A percentile compares a stretch with the other conserved stretches of the same genome.
phyloP scores from a whole-genome alignment of 345 rosid genomes.

The Physaria fendleri region DNA sequence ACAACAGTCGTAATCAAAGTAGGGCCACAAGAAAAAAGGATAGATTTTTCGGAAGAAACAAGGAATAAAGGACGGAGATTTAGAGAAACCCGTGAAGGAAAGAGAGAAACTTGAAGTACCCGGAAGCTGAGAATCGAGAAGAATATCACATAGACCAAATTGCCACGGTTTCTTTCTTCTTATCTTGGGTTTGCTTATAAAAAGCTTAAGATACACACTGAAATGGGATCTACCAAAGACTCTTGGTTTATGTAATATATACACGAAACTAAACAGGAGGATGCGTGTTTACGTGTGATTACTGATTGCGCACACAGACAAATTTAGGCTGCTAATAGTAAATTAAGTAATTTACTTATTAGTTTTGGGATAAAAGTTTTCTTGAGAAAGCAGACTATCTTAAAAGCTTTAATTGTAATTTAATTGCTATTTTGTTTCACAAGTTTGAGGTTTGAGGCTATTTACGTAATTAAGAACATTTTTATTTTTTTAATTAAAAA shows the following conservation, averaged over 20 bases:
- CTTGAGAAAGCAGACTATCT: neutral
- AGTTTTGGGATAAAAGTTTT: neutral
- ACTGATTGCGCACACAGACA: slow-evolving; percentile 28
- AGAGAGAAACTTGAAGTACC: slow-evolving; percentile 31
- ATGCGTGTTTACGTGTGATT: slow-evolving; percentile 19
- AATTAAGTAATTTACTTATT: neutral
- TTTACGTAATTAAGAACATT: no score
- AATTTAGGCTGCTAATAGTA: slow-evolving; percentile 19
- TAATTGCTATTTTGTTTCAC: slow-evolving; percentile 7
- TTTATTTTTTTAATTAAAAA: no score
- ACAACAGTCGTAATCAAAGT: neutral
- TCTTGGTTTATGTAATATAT: neutral
- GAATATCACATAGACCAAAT: slow-evolving; percentile 4
- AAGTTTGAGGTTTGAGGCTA: neutral
- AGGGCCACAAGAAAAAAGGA: neutral
- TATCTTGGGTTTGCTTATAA: neutral
- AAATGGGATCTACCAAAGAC: slow-evolving; percentile 5
- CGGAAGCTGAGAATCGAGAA: slow-evolving; percentile 21
- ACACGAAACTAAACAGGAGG: neutral
- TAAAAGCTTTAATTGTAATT: neutral
- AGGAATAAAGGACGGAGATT: slow-evolving; percentile 11
- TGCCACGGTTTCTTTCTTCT: slow-evolving; percentile 8
- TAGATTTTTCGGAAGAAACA: neutral
- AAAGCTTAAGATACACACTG: slow-evolving; percentile 16
- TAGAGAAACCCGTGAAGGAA: slow-evolving; percentile 2